A percentile compares a stretch with the other conserved stretches of the same genome.
Evolutionary conservation across 2,329 filamentous ascomycete species (phyloP).

Genomic region (Neurospora crassa): DNA sequence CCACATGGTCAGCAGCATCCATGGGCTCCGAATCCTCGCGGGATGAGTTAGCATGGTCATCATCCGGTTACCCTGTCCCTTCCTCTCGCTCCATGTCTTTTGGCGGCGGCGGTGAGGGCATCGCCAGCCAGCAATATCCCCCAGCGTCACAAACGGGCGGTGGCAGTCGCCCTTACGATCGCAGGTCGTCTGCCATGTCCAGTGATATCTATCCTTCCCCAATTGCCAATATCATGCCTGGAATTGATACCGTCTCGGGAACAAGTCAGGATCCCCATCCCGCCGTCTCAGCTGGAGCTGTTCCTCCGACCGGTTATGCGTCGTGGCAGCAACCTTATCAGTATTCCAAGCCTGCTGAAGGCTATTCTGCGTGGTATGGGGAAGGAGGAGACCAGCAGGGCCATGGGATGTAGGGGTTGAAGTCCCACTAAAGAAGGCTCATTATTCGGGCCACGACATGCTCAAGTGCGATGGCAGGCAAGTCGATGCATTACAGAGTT

Average conservation of each 20-base stretch:
- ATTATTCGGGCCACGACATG: not conserved
- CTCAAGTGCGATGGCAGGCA: not conserved
- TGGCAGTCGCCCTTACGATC: slow-evolving; percentile 30
- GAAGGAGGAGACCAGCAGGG: slow-evolving; percentile 16
- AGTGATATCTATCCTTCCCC: slow-evolving; percentile 34
- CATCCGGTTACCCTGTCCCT: slow-evolving; percentile 27
- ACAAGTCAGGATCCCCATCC: slow-evolving; percentile 25
- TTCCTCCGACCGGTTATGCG: slow-evolving; percentile 28
- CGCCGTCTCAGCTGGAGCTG: slow-evolving; percentile 30
- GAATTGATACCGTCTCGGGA: slow-evolving; percentile 26
- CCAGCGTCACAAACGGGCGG: slow-evolving; percentile 26
- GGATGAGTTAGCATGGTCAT: slow-evolving; percentile 36
- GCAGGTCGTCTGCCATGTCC: slow-evolving; percentile 30
- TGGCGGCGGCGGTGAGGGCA: slow-evolving; percentile 33
- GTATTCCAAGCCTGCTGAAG: slow-evolving; percentile 29
- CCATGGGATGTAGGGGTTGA: not conserved
- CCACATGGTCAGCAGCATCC: slow-evolving; percentile 30
- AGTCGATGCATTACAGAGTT: not conserved
- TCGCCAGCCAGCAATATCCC: slow-evolving; percentile 30
- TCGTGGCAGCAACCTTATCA: slow-evolving; percentile 36
- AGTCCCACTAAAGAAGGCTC: not conserved
- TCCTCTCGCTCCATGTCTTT: slow-evolving; percentile 39
- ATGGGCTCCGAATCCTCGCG: slow-evolving; percentile 30
- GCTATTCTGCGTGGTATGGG: slow-evolving; percentile 31
- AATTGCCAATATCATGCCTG: slow-evolving; percentile 27